Conservation (phyloP, 2,329 filamentous ascomycete species). For the Aspergillus puulaauensis region DNA sequence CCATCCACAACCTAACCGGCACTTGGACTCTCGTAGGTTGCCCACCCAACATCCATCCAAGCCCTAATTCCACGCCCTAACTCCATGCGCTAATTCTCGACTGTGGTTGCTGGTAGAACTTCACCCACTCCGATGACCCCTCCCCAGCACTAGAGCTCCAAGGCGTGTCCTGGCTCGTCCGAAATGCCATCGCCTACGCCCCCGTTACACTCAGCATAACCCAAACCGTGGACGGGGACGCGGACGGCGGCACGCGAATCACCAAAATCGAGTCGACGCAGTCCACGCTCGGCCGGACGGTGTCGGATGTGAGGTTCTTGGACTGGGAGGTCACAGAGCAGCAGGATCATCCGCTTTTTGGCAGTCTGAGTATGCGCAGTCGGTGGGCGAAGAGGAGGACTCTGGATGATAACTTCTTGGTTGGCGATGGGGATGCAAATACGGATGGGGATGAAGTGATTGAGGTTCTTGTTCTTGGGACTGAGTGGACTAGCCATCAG, state of each 20-base stretch:
- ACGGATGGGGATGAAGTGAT: neutral
- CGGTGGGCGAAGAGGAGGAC: neutral
- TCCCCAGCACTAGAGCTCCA: neutral
- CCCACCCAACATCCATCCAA: neutral
- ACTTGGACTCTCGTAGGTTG: neutral
- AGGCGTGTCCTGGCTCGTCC: conserved; percentile 75
- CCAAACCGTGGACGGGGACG: neutral
- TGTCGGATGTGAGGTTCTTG: neutral
- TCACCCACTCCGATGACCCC: neutral
- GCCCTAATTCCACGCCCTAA: too few relatives aligned
- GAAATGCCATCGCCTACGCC: conserved; percentile 65
- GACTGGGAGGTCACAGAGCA: neutral
- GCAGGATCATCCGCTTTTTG: neutral
- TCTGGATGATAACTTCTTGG: neutral
- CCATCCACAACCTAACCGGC: neutral
- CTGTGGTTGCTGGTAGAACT: neutral
- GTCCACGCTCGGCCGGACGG: neutral
- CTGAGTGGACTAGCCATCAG: neutral
- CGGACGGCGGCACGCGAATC: neutral
- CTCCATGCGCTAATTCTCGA: too few relatives aligned
- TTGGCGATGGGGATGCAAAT: neutral
- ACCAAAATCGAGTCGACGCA: neutral
- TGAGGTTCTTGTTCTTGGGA: neutral
- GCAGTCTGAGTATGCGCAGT: neutral
- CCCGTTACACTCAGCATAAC: neutral